Base-by-base conservation (phyloP, 495 filamentous ascomycete genomes). In the Mytilinidion resinicola region DNA sequence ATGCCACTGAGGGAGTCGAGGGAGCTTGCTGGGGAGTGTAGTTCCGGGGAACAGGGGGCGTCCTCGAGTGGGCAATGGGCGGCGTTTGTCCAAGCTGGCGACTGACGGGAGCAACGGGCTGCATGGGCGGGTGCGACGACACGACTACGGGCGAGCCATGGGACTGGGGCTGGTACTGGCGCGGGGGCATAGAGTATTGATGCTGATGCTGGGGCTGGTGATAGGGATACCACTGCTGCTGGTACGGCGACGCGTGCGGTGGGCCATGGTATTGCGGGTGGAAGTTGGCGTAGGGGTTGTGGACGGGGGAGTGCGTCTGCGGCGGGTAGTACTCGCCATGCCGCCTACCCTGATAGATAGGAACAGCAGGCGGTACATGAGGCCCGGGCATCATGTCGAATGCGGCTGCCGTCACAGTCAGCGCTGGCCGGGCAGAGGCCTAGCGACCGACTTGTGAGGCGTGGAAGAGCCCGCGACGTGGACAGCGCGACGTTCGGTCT, bases 301-400 rank as follows among this genome's bases (percentile, higher is more conserved):
- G 69, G 30, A 68, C 59, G 3, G 69, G 68, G 51, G 69, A 68
- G 30, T 71, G 71, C 36, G 70, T 61, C 57, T 60, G 70, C 33
- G 60, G 67, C 1, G 64, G 67, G 53, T 71, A 60, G 55, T 69
- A 68, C 15, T 72, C 72, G 34, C 58, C 53, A 60, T 69, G 70
- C 53, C 68, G 58, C 51, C 69, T 58, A 5, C 57, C 61, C 36
- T 65, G 68, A 59, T 74, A 63, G 53, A 67, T 63, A 11, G 69
- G 69, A 30, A 63, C 56, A 50, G 62, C 56, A 36, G 65, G 68
- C 12, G 68, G 62, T 19, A 67, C 55, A 53, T 70, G 59, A 47
- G 56, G 51, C 57, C 61, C 64, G 43, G 65, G 65, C 62, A 67
- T 65, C 58, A 65, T 67, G 33, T 46, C 56, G 53, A 41, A 51